Conservation (phyloP, 1,284 basidiomycete species). For the Marasmius fiardii region DNA sequence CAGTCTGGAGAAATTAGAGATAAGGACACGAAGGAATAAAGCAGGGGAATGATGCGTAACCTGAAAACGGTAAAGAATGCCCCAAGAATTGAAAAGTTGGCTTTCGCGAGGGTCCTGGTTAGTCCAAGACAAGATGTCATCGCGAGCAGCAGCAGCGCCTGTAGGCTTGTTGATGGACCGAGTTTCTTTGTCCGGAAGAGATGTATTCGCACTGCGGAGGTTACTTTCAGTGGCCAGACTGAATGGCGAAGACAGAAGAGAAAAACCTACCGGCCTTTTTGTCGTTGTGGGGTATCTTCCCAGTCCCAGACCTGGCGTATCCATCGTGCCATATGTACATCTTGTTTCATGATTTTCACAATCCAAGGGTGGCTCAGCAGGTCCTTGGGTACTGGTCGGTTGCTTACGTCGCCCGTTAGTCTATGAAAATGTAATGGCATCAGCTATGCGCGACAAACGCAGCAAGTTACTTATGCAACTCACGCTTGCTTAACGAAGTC, state of each 20-base stretch:
- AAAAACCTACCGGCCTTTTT: slow-evolving; percentile 37
- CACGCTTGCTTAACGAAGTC: slow-evolving; percentile 90
- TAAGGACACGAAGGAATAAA: slow-evolving; percentile 13
- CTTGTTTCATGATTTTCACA: slow-evolving; percentile 70
- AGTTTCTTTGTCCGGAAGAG: too few species aligned
- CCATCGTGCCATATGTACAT: slow-evolving; percentile 89
- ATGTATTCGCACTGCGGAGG: slow-evolving; percentile 21
- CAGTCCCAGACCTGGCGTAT: slow-evolving; percentile 89
- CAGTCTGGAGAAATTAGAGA: slow-evolving; percentile 44
- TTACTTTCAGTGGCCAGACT: not conserved
- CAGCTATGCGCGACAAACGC: too few species aligned
- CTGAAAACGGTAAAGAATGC: slow-evolving; percentile 77
- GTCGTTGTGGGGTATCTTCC: slow-evolving; percentile 47
- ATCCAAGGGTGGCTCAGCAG: slow-evolving; percentile 92
- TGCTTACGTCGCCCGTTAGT: slow-evolving; percentile 52
- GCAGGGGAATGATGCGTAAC: slow-evolving; percentile 33
- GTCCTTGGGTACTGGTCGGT: slow-evolving; percentile 82
- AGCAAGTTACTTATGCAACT: slow-evolving; percentile 26
- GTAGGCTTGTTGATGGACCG: too few species aligned
- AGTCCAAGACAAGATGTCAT: slow-evolving; percentile 80
- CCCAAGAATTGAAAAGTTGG: slow-evolving; percentile 75
- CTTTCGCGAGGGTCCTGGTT: slow-evolving; percentile 81
- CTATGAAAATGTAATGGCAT: slow-evolving; percentile 28
- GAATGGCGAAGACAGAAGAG: not conserved
- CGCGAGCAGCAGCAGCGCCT: slow-evolving; percentile 45